phyloP scores from a whole-genome alignment of 2,329 filamentous ascomycete genomes.

The Botryotinia calthae region DNA sequence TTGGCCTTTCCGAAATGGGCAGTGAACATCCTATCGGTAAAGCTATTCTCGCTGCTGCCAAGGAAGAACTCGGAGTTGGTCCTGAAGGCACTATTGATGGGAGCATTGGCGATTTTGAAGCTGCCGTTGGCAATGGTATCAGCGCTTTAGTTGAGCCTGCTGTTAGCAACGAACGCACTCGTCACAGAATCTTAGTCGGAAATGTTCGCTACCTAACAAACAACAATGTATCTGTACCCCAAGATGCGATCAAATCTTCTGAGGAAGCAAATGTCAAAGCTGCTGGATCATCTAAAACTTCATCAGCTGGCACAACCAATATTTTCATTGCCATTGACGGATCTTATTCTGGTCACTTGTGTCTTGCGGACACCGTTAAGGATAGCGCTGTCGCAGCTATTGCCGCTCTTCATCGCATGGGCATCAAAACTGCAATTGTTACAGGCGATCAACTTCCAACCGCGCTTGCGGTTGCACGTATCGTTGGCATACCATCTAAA shows the following conservation, averaged over 20 bases:
- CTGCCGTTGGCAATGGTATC: slow-evolving; percentile 80
- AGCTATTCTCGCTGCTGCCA: slow-evolving; percentile 75
- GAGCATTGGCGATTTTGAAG: slow-evolving; percentile 79
- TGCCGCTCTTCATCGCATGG: slow-evolving; percentile 77
- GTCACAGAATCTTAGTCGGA: slow-evolving; percentile 79
- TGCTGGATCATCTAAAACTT: slow-evolving; percentile 38
- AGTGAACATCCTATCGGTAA: slow-evolving; percentile 96
- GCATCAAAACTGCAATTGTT: slow-evolving; percentile 84
- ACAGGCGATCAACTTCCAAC: slow-evolving; percentile 89
- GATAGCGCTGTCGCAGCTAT: slow-evolving; percentile 79
- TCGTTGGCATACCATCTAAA: slow-evolving; percentile 74
- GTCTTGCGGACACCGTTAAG: slow-evolving; percentile 88
- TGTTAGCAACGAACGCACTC: slow-evolving; percentile 61
- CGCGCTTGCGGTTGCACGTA: slow-evolving; percentile 76
- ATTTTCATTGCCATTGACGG: slow-evolving; percentile 89
- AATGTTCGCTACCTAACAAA: slow-evolving; percentile 75
- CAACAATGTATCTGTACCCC: slow-evolving; percentile 64
- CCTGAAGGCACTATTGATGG: slow-evolving; percentile 76
- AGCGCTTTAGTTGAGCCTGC: slow-evolving; percentile 77
- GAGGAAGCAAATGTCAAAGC: slow-evolving; percentile 55
- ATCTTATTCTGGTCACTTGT: slow-evolving; percentile 76
- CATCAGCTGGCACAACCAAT: slow-evolving; percentile 71
- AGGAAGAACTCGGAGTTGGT: slow-evolving; percentile 69
- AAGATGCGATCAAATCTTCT: slow-evolving; percentile 60
- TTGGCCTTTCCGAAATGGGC: slow-evolving; percentile 92